These are phyloP conservation scores for Colletotrichum sansevieriae DNA, from an alignment of 2,329 filamentous ascomycete genomes.

Conservation along the genomic window DNA sequence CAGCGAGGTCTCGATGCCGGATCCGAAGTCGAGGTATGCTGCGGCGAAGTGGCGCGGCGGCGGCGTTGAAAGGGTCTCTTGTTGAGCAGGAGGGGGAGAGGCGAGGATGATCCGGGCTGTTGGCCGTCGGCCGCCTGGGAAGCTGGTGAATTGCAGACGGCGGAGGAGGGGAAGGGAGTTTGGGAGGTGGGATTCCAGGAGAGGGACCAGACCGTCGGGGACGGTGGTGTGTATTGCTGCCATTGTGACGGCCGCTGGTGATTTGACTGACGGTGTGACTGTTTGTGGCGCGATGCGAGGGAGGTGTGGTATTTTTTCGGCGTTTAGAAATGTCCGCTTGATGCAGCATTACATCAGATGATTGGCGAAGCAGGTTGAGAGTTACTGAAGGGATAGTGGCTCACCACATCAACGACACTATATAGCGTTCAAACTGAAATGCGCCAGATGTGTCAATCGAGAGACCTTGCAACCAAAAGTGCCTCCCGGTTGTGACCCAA, in stretches of 20 bases:
- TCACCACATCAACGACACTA: neutral
- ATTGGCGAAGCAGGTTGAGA: constrained; percentile 7
- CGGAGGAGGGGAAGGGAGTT: constrained; percentile 71
- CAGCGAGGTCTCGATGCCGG: constrained; percentile 72
- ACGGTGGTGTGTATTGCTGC: constrained; percentile 47
- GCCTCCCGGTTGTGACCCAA: too few species aligned
- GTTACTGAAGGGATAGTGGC: constrained; percentile 11
- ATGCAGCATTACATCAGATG: constrained; percentile 21
- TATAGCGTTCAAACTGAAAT: too few species aligned
- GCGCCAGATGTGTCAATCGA: too few species aligned
- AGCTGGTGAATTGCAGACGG: constrained; percentile 70
- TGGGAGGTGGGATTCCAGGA: constrained; percentile 66
- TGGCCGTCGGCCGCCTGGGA: constrained; percentile 56
- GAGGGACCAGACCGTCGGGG: constrained; percentile 56
- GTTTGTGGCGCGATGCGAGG: neutral
- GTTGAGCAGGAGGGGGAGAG: constrained; percentile 30
- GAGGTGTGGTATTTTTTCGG: neutral
- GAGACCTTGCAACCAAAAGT: too few species aligned
- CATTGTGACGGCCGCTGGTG: neutral
- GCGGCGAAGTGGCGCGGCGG: constrained; percentile 60
- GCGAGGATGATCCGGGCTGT: constrained; percentile 59
- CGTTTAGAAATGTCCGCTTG: constrained; percentile 19
- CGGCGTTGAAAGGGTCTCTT: constrained; percentile 14
- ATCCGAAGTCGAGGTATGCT: constrained; percentile 72
- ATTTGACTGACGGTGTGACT: too few species aligned